Evolutionary conservation across 345 rosid species (phyloP).

Genomic region (Camelina hispida): DNA sequence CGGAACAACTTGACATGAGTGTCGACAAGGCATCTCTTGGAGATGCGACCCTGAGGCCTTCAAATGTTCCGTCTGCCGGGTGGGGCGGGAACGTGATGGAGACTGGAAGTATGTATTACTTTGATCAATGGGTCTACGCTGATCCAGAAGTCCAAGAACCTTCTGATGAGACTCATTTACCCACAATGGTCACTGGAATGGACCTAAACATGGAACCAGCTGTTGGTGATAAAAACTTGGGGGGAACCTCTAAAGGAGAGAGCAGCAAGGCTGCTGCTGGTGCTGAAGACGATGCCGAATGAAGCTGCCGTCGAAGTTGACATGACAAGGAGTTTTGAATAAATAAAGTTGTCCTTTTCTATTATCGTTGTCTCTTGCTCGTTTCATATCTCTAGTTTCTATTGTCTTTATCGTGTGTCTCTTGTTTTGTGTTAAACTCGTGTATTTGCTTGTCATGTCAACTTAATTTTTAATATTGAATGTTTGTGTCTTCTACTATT

Average conservation of each 20-base stretch:
- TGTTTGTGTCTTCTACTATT: constrained; percentile 7
- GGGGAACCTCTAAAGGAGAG: constrained; percentile 11
- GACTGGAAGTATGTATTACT: background rate
- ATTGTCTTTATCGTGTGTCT: background rate
- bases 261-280: constrained; percentile 14
- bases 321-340: background rate
- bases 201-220: constrained; percentile 13
- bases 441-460: constrained; percentile 18
- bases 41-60: background rate
- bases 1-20: background rate
- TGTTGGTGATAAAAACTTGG: constrained; percentile 2
- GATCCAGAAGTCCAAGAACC: background rate
- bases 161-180: constrained; percentile 11
- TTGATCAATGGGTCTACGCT: background rate
- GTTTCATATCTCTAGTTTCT: constrained; percentile 9
- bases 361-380: background rate
- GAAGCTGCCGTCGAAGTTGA: constrained; percentile 11
- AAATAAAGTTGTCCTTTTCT: constrained; percentile 7
- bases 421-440: background rate
- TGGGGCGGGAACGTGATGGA: background rate
- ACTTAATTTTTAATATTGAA: constrained; percentile 1
- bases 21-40: background rate
- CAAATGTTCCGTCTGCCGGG: background rate
- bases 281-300: constrained; percentile 2
- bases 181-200: background rate